Base-by-base conservation (phyloP, 495 filamentous ascomycete genomes). In the Aspergillus indologenus region DNA sequence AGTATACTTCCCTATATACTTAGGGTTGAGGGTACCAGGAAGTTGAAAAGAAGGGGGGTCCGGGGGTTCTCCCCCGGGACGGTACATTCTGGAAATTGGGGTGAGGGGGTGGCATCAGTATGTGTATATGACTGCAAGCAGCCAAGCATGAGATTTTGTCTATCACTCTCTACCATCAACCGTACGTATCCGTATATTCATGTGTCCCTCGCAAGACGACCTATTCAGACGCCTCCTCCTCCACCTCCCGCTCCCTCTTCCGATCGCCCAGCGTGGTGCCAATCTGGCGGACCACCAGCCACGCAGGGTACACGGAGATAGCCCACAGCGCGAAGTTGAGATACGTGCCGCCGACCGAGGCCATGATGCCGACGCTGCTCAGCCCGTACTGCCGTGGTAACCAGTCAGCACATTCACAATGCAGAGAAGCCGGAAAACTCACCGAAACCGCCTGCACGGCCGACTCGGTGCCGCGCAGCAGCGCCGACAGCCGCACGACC, bases 281-380 rank as follows among this genome's bases (percentile, higher is more conserved):
- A 61, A 87, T 75, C 48, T 83, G 61, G 26, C 71, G 74, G 14
- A 87, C 64, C 4, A 87, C 74, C 24, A 83, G 56, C 84, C 84
- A 87, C n/a, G 82, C 82, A 0, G 83, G 84, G 0, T 79, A 31
- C 4, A 87, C 70, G 0, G 84, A 71, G 12, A 83, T 55, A 0
- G 71, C 83, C 85, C 85, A 87, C 12, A 87, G 66, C 5, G 73
- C 81, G 61, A 87, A 85, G 63, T 86, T 87, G 59, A 87, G 72
- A 61, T 87, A 87, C 0, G 85, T 71, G 34, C 76, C 78, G 17
- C 84, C 84, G 14, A 85, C 78, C 15, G 81, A 68, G n/a, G 79
- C 83, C 65, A 87, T 83, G 53, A 85, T 70, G 1, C 73, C 69
- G 19, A 87, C 54, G 22, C 79, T 81, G 54, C 75, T 79, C 0